Conservation (phyloP, 2,329 filamentous ascomycete species). For the Nemania bipapillata region DNA sequence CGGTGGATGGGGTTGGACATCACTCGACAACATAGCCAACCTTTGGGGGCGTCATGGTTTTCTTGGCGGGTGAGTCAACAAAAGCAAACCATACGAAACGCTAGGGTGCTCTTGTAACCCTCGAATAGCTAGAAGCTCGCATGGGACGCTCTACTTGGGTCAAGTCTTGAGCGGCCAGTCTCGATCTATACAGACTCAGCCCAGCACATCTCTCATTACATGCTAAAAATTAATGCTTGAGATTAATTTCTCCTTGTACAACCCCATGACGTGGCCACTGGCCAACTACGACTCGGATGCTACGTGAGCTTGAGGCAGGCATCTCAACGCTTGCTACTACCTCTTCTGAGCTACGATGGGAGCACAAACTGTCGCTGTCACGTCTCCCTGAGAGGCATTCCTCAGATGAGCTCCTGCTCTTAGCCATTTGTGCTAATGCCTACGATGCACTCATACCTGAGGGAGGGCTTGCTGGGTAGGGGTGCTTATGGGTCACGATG, state of each 20-base stretch:
- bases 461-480: constrained; percentile 59
- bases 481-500: constrained; percentile 60
- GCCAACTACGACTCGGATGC: constrained; percentile 56
- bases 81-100: no score
- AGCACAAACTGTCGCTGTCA: no score
- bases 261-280: constrained; percentile 57
- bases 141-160: constrained; percentile 55
- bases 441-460: constrained; percentile 57
- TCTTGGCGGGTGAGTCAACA: constrained; percentile 61
- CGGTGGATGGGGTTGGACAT: constrained; percentile 60
- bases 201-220: constrained; percentile 59
- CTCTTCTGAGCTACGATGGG: constrained; percentile 56
- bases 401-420: constrained; percentile 54
- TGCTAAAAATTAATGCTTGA: constrained; percentile 56
- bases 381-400: constrained; percentile 48
- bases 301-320: constrained; percentile 58
- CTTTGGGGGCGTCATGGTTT: constrained; percentile 64
- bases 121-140: constrained; percentile 54
- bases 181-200: constrained; percentile 53
- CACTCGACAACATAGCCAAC: constrained; percentile 62
- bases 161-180: constrained; percentile 55
- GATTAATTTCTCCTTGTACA: constrained; percentile 59
- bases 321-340: constrained; percentile 58
- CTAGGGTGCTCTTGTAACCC: constrained; percentile 54
- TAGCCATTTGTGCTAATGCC: constrained; percentile 61